Evolutionary conservation across 129 eudicot species (phyloP), one percentile per base, ranked within the genome.

Genomic region (Tanacetum coccineum): DNA sequence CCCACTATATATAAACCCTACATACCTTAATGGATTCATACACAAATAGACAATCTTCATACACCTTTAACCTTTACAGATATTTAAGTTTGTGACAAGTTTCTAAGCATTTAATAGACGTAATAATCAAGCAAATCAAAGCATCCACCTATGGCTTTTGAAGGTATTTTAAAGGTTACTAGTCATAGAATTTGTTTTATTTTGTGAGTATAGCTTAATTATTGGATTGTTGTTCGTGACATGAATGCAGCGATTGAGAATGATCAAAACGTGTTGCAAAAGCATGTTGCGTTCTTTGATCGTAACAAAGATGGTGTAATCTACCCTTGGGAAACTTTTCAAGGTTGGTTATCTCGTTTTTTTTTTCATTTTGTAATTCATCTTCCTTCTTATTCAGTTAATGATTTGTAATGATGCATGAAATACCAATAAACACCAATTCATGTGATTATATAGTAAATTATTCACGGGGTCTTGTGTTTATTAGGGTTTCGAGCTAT

Each of bases 401-500:
- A n/a, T 28, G 8, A 53, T 13, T 18, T n/a, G 20, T 10, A 9
- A 53, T n/a, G 1, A n/a, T 17, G 20, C 42, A 6, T 36, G 42
- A 36, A 0, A 36, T 36, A 36, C 42, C 10, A 36, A 36, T 36
- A 6, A 6, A 36, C 9, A 36, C 42, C 42, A 36, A 36, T 36
- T 36, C 42, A n/a, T 55, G 42, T n/a, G 61, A 51, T 9, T n/a
- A n/a, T n/a, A n/a, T n/a, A n/a, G n/a, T n/a, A n/a, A n/a, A n/a
- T n/a, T n/a, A n/a, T n/a, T 48, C 10, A 59, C 49, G 5, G 20
- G 66, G 51, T 56, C 59, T 11, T 62, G 32, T 28, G 9, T 0
- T n/a, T 18, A 40, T 56, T 71, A 91, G 97, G 96, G 42, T 87
- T 91, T 78, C 82, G 97, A 26, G 83, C 89, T 65, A 81, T 91